Conservation (phyloP, 2,329 filamentous ascomycete species). For the Pseudogymnoascus sp. region DNA sequence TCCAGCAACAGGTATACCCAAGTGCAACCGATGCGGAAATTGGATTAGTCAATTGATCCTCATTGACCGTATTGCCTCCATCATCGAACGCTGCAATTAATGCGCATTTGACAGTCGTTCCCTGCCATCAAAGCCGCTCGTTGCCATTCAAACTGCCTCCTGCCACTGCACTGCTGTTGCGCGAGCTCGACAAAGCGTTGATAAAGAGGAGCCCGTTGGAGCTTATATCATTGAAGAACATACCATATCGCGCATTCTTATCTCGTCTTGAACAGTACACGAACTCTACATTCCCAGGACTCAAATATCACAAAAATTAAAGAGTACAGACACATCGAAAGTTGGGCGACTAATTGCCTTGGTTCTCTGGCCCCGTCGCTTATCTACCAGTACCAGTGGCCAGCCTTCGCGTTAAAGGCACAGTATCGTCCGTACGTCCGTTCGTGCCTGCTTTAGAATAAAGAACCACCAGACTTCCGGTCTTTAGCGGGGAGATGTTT, state of each 20-base stretch:
- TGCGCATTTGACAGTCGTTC: not conserved
- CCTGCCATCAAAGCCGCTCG: not conserved
- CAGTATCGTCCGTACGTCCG: not conserved
- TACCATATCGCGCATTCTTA: not conserved
- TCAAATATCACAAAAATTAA: not conserved
- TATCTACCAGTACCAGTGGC: not conserved
- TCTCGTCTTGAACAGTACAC: not conserved
- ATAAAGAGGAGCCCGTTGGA: not conserved
- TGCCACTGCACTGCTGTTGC: not conserved
- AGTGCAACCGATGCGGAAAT: not conserved
- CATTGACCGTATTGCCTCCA: not conserved
- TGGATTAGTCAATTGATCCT: not conserved
- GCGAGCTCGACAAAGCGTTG: not conserved
- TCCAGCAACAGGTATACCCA: not conserved
- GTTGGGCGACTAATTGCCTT: not conserved
- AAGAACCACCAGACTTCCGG: not conserved
- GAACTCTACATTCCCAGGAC: not conserved
- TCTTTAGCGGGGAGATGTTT: constrained; percentile 8
- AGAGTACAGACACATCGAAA: not conserved
- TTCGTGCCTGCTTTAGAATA: not conserved
- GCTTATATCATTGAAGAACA: not conserved
- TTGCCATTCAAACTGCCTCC: not conserved
- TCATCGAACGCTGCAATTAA: not conserved
- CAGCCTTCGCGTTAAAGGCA: not conserved
- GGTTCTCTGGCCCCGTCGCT: not conserved